Conservation (phyloP, 805 yeast genomes). For the Suhomyces prunicola region DNA sequence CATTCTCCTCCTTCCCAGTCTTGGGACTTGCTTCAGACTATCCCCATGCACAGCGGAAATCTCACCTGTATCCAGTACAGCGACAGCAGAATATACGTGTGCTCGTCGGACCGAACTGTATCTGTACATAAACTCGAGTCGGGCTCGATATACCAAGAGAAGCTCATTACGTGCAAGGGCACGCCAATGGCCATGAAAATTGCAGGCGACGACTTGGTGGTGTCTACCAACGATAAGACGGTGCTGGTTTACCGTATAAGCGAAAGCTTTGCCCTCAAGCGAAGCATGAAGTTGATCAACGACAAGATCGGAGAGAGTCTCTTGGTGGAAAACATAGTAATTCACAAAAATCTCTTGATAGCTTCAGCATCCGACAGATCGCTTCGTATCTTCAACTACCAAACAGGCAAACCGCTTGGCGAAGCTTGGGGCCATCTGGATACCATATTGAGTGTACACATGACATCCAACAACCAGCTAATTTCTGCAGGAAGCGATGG, state of each 20-base stretch:
- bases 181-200: conserved; percentile 47
- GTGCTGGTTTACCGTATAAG: conserved; percentile 37
- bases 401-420: conserved; percentile 45
- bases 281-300: conserved; percentile 40
- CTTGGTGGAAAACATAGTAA: conserved; percentile 42
- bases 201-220: conserved; percentile 38
- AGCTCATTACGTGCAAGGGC: conserved; percentile 48
- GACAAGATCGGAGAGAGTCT: conserved; percentile 40
- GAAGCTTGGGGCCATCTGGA: conserved; percentile 57
- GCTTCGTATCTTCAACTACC: conserved; percentile 46
- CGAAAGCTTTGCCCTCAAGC: conserved; percentile 28
- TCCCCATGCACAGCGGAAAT: conserved; percentile 58
- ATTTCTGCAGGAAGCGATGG: conserved; percentile 52
- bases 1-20: conserved; percentile 12
- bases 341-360: conserved; percentile 29
- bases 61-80: conserved; percentile 35
- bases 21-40: conserved; percentile 59
- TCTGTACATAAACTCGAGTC: conserved; percentile 46
- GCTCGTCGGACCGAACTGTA: conserved; percentile 61
- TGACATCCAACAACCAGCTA: conserved; percentile 21
- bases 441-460: conserved; percentile 41
- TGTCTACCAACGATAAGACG: conserved; percentile 52
- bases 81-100: conserved; percentile 40
- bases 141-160: conserved; percentile 34
- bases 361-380: conserved; percentile 57